phyloP scores from a whole-genome alignment of 768 basidiomycete species.

The Hygrophoropsis aurantiaca region DNA sequence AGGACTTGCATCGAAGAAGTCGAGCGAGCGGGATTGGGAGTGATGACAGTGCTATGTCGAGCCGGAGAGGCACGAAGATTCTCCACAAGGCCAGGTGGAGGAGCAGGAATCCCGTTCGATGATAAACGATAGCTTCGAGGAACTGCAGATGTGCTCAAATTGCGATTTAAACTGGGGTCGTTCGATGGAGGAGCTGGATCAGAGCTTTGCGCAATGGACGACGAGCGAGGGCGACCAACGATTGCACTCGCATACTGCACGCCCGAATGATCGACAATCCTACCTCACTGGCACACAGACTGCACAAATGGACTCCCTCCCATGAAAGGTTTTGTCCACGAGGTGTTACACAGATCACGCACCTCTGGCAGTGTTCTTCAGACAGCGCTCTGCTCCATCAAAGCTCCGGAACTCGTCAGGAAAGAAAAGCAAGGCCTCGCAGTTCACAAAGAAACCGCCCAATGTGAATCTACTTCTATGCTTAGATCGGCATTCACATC shows the following conservation, averaged over 20 bases:
- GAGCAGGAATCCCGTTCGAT: constrained; percentile 6
- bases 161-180: constrained; percentile 6
- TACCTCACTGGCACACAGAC: too few relatives aligned
- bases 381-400: constrained; percentile 84
- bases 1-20: not conserved
- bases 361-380: constrained; percentile 84
- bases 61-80: constrained; percentile 6
- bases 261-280: too few relatives aligned
- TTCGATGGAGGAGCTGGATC: not conserved
- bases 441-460: constrained; percentile 39
- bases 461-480: constrained; percentile 38
- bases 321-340: constrained; percentile 79
- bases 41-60: constrained; percentile 8
- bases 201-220: constrained; percentile 2
- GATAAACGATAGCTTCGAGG: constrained; percentile 11
- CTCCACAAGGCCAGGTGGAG: constrained; percentile 21
- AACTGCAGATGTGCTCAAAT: constrained; percentile 6
- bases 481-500: constrained; percentile 43
- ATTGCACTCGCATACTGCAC: too few relatives aligned
- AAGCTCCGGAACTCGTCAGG: constrained; percentile 60
- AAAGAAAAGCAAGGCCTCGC: constrained; percentile 49
- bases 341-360: constrained; percentile 83
- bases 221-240: constrained; percentile 4
- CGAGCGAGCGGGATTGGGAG: constrained; percentile 1
- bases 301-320: too few relatives aligned